phyloP scores from a whole-genome alignment of 2,329 filamentous ascomycete genomes.

The Botrytis byssoidea region DNA sequence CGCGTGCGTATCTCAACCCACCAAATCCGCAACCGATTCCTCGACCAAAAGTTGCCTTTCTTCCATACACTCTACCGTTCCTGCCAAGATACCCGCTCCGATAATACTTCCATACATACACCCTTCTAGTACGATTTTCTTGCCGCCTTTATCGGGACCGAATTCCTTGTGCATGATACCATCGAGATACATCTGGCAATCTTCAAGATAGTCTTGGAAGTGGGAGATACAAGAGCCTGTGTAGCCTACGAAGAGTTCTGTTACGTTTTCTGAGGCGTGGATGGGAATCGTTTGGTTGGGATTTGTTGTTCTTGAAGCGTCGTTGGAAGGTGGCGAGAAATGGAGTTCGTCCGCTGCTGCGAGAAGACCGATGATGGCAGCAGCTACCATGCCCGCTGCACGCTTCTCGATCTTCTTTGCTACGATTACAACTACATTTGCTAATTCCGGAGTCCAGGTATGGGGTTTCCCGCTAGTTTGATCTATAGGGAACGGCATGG shows the following conservation, averaged over 20 bases:
- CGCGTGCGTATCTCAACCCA: not conserved
- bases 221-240: slow-evolving; percentile 79
- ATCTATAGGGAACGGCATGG: not conserved
- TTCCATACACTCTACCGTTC: slow-evolving; percentile 27
- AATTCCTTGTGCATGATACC: slow-evolving; percentile 47
- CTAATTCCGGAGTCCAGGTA: slow-evolving; percentile 61
- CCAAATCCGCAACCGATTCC: not conserved
- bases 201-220: slow-evolving; percentile 69
- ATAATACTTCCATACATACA: slow-evolving; percentile 63
- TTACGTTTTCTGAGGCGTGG: slow-evolving; percentile 29
- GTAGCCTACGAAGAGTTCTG: slow-evolving; percentile 72
- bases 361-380: slow-evolving; percentile 68
- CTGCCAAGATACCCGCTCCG: slow-evolving; percentile 60
- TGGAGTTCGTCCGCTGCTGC: slow-evolving; percentile 66
- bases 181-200: slow-evolving; percentile 69
- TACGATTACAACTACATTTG: slow-evolving; percentile 61
- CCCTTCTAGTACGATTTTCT: slow-evolving; percentile 50
- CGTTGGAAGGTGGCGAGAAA: slow-evolving; percentile 20
- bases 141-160: slow-evolving; percentile 35
- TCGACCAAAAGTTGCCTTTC: not conserved
- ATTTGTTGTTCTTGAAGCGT: not conserved
- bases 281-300: not conserved
- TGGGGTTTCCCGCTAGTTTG: slow-evolving; percentile 33
- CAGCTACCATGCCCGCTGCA: slow-evolving; percentile 72
- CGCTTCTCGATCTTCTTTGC: slow-evolving; percentile 68